A percentile compares a stretch with the other conserved stretches of the same genome.
phyloP scores from a whole-genome alignment of 495 filamentous ascomycete species.

The Aspergillus avenaceus region DNA sequence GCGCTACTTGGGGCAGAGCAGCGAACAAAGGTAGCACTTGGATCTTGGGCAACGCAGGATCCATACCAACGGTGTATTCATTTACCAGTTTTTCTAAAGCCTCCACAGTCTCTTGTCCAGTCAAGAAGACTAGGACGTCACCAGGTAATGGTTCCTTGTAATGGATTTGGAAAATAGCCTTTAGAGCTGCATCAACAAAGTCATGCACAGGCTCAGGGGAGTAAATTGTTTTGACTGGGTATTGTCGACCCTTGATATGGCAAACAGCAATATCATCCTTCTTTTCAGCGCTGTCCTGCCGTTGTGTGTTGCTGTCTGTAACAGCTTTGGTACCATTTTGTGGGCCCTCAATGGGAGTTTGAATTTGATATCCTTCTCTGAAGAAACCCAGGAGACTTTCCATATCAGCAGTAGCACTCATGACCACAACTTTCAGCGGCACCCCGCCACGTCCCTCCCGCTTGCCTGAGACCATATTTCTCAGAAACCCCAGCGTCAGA shows the following conservation, averaged over 20 bases:
- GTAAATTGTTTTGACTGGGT: conserved; percentile 76
- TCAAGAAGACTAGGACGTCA: conserved; percentile 90
- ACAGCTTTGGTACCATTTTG: conserved; percentile 6
- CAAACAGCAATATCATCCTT: conserved; percentile 47
- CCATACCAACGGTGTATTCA: conserved; percentile 67
- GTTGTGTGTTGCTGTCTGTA: not conserved
- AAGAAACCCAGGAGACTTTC: conserved; percentile 76
- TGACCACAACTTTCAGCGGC: conserved; percentile 83
- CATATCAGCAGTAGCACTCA: conserved; percentile 95
- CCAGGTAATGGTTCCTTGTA: conserved; percentile 83
- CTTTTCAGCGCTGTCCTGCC: not conserved
- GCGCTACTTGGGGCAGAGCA: conserved; percentile 67
- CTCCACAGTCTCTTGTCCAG: conserved; percentile 91
- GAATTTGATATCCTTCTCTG: conserved; percentile 35
- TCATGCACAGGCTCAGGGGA: conserved; percentile 73
- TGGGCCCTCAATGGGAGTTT: conserved; percentile 7
- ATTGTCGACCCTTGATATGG: conserved; percentile 83
- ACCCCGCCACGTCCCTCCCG: conserved; percentile 59
- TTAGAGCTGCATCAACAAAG: conserved; percentile 76
- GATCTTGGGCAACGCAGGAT: conserved; percentile 70
- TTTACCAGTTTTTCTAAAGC: conserved; percentile 74
- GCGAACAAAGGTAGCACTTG: conserved; percentile 69
- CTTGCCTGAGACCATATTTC: conserved; percentile 60
- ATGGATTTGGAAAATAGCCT: conserved; percentile 85
- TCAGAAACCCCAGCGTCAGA: conserved; percentile 81